Conservation (phyloP, 2,329 filamentous ascomycete genomes). For the Epicoccum sorghinum region DNA sequence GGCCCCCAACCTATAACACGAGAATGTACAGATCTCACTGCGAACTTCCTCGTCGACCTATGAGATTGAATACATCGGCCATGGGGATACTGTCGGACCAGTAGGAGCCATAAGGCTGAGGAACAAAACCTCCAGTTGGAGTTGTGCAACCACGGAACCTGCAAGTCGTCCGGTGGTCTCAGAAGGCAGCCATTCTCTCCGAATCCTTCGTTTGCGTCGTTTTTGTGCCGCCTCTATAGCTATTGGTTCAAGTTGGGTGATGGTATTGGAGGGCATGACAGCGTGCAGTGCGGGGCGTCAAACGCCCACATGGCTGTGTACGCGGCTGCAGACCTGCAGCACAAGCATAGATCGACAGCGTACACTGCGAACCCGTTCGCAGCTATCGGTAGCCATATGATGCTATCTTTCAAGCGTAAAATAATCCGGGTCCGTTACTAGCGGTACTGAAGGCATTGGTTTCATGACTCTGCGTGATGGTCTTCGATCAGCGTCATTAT, state of each 20-base stretch:
- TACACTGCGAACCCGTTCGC: slow-evolving; percentile 24
- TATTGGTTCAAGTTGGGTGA: slow-evolving; percentile 9
- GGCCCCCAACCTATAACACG: slow-evolving; percentile 12
- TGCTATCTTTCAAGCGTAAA: not conserved
- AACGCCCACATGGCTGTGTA: slow-evolving; percentile 2
- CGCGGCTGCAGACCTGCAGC: not conserved
- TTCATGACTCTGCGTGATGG: too few species aligned
- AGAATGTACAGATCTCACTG: not conserved
- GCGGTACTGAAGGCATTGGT: not conserved
- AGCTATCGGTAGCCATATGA: slow-evolving; percentile 8
- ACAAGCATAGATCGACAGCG: slow-evolving; percentile 18
- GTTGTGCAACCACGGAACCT: slow-evolving; percentile 10
- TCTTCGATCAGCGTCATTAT: too few species aligned
- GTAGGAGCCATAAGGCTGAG: slow-evolving; percentile 20
- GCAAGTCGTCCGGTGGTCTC: slow-evolving; percentile 25
- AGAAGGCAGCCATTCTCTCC: slow-evolving; percentile 3
- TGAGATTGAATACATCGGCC: not conserved
- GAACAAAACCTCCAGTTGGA: slow-evolving; percentile 11
- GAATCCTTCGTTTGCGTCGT: not conserved
- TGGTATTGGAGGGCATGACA: slow-evolving; percentile 15
- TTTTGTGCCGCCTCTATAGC: slow-evolving; percentile 1
- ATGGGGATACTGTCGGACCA: not conserved
- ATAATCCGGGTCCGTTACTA: not conserved
- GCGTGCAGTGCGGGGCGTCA: slow-evolving; percentile 10
- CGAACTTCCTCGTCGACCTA: not conserved